A percentile compares a stretch with the other conserved stretches of the same genome.
Evolutionary conservation across 2,329 filamentous ascomycete species (phyloP).

Genomic region (Phialocephala subalpina): DNA sequence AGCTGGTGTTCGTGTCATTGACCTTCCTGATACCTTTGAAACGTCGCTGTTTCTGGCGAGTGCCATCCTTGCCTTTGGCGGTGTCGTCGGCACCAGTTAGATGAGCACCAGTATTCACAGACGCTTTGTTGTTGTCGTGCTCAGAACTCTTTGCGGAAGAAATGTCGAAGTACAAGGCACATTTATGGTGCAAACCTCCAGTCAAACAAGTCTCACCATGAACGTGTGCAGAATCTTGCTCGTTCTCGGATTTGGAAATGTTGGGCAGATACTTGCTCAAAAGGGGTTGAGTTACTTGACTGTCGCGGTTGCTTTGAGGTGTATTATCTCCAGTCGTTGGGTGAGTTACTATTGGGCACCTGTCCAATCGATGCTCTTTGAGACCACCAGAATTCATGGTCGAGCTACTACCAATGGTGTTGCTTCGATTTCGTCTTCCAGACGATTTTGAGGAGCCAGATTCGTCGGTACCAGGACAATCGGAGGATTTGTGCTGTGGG

Average conservation of each 20-base stretch:
- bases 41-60: not conserved
- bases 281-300: not conserved
- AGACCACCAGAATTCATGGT: not conserved
- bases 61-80: not conserved
- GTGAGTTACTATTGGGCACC: conserved; percentile 16
- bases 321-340: not conserved
- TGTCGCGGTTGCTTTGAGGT: not conserved
- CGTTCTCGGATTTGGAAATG: not conserved
- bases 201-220: not conserved
- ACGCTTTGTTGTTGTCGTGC: not conserved
- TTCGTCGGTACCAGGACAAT: not conserved
- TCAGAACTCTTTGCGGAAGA: not conserved
- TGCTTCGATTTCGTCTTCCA: conserved; percentile 1
- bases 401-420: not conserved
- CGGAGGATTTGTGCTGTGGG: not conserved
- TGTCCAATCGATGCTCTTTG: conserved; percentile 22
- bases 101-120: not conserved
- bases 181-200: not conserved
- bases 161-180: not conserved
- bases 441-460: not conserved
- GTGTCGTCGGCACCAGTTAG: not conserved
- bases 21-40: not conserved
- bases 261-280: not conserved
- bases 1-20: not conserved
- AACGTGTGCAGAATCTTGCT: not conserved